Conservation (phyloP, 2,329 filamentous ascomycete genomes). For the Penicillium paneum region DNA sequence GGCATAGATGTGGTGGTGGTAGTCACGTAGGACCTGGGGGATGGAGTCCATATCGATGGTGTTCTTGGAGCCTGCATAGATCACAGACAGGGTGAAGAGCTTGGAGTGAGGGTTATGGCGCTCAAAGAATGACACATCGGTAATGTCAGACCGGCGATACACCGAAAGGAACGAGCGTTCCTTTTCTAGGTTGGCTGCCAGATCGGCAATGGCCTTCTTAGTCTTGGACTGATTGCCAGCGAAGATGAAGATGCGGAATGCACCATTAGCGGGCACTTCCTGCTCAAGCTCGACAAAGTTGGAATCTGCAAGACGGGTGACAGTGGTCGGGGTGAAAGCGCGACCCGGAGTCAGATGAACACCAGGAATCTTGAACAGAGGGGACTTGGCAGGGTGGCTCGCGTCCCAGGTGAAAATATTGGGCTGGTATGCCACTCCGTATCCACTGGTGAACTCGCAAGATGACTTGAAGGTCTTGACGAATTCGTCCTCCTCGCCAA, state of each 20-base stretch:
- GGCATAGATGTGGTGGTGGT: constrained; percentile 79
- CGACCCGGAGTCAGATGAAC: constrained; percentile 70
- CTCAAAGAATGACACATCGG: constrained; percentile 70
- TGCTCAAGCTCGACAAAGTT: constrained; percentile 90
- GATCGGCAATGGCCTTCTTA: constrained; percentile 63
- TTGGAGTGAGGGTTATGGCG: constrained; percentile 77
- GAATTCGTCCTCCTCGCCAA: constrained; percentile 63
- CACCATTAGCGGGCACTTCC: constrained; percentile 81
- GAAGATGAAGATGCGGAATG: constrained; percentile 83
- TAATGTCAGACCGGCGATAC: constrained; percentile 62
- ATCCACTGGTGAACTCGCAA: constrained; percentile 90
- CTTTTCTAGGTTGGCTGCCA: constrained; percentile 62
- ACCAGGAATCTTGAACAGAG: constrained; percentile 63
- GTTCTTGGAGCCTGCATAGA: constrained; percentile 66
- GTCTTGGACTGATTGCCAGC: constrained; percentile 65
- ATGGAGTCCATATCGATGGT: constrained; percentile 72
- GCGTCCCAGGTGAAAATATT: constrained; percentile 83
- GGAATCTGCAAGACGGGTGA: constrained; percentile 82
- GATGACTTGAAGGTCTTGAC: constrained; percentile 85
- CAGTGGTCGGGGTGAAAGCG: constrained; percentile 72
- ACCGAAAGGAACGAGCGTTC: constrained; percentile 69
- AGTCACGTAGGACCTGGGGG: constrained; percentile 68
- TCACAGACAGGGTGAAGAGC: constrained; percentile 75
- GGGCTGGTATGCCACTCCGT: constrained; percentile 79
- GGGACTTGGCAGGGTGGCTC: constrained; percentile 67